Conservation (phyloP, 176 grass and related monocot genomes). For the Aegilops tauschii region DNA sequence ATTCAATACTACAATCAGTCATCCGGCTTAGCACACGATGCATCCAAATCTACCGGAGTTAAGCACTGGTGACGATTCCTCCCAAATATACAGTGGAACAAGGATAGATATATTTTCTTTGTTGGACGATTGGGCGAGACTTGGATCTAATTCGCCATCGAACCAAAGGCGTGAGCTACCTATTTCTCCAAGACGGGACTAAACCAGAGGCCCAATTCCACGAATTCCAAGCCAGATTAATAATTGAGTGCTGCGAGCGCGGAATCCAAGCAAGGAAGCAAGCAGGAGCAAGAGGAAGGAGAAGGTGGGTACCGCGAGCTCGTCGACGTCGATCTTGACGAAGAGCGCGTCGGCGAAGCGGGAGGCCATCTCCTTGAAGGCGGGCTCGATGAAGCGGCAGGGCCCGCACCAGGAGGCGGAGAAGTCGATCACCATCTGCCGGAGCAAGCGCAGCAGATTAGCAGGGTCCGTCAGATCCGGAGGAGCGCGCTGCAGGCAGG, state of each 20-base stretch:
- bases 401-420: constrained; percentile 82
- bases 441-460: too few species aligned
- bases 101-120: neutral
- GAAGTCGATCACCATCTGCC: constrained; percentile 81
- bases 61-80: neutral
- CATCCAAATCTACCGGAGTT: neutral
- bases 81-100: neutral
- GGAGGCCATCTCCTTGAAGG: constrained; percentile 65
- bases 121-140: neutral
- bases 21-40: neutral
- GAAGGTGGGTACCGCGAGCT: constrained; percentile 38
- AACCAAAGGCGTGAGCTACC: neutral
- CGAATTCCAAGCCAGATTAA: neutral
- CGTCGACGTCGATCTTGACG: constrained; percentile 82
- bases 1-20: neutral
- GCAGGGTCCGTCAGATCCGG: constrained; percentile 29
- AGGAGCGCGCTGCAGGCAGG: neutral
- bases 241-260: too few species aligned
- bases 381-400: constrained; percentile 77
- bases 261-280: too few species aligned
- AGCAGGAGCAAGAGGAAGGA: neutral
- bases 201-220: neutral
- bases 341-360: constrained; percentile 44
- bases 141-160: neutral
- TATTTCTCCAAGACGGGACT: neutral